A percentile compares a stretch with the other conserved stretches of the same genome.
These are phyloP conservation scores for Lipomyces starkeyi DNA, from an alignment of 805 yeast genomes.

Conservation along the genomic window DNA sequence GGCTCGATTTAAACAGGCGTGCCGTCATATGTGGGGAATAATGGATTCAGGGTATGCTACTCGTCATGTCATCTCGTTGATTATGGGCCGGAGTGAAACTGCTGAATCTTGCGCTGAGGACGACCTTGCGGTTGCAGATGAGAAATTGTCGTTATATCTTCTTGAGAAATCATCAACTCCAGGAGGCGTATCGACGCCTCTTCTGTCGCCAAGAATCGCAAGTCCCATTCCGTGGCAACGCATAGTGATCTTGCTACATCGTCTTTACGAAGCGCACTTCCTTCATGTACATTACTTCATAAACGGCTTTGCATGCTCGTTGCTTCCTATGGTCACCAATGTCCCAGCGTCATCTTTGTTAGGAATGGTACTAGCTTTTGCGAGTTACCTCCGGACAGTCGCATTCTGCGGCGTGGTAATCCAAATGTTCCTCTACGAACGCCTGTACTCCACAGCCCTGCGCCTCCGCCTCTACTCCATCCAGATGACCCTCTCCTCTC, in stretches of 20 bases:
- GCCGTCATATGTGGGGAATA: constrained; percentile 40
- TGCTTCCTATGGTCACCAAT: constrained; percentile 9
- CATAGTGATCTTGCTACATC: constrained; percentile 25
- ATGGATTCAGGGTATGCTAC: constrained; percentile 39
- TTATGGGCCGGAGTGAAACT: neutral
- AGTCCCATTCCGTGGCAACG: constrained; percentile 17
- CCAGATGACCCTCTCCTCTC: neutral
- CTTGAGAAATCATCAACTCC: neutral
- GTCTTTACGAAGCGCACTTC: constrained; percentile 39
- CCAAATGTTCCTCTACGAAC: constrained; percentile 34
- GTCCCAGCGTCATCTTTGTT: constrained; percentile 6
- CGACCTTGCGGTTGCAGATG: neutral
- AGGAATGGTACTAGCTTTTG: constrained; percentile 10
- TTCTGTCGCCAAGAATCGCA: too few relatives aligned
- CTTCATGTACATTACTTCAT: constrained; percentile 38
- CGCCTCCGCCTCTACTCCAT: constrained; percentile 13
- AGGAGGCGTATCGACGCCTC: neutral
- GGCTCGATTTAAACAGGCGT: constrained; percentile 38
- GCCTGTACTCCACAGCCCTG: constrained; percentile 25
- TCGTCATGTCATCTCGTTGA: constrained; percentile 13
- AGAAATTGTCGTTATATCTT: neutral
- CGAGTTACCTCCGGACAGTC: constrained; percentile 23
- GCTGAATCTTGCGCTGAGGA: neutral
- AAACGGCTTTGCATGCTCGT: constrained; percentile 31
- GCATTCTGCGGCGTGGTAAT: constrained; percentile 30